Conservation (phyloP, 2,329 filamentous ascomycete genomes). For the Botrytis hyacinthi region DNA sequence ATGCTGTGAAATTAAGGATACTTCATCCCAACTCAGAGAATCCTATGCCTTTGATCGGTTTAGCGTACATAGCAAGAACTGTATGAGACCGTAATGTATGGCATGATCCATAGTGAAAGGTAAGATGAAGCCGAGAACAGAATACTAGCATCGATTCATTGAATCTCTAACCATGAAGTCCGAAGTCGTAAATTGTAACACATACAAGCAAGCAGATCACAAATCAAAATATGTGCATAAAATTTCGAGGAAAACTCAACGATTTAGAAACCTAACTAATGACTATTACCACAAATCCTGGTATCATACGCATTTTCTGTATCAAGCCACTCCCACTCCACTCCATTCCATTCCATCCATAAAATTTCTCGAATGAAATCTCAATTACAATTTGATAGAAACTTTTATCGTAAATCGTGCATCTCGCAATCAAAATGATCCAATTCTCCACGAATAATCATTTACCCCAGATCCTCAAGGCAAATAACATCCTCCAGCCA, state of each 20-base stretch:
- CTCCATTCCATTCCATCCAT: not conserved
- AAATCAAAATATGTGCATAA: not conserved
- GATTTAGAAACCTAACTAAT: not conserved
- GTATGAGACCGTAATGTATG: not conserved
- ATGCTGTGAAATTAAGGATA: not conserved
- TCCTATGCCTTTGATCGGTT: too few species aligned
- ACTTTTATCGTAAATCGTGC: not conserved
- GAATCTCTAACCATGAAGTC: not conserved
- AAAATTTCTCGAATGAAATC: not conserved
- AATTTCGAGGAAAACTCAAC: not conserved
- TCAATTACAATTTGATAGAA: not conserved
- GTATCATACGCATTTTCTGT: not conserved
- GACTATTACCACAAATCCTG: not conserved
- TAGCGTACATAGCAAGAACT: not conserved
- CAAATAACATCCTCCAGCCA: slow-evolving; percentile 72
- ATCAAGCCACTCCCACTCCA: not conserved
- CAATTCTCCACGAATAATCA: not conserved
- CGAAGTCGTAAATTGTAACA: not conserved
- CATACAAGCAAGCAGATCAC: too few species aligned
- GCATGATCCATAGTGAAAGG: not conserved
- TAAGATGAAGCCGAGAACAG: not conserved
- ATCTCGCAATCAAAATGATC: not conserved
- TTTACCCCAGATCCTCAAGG: slow-evolving; percentile 18
- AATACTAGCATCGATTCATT: not conserved
- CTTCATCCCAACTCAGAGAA: not conserved